Evolutionary conservation across 2,329 filamentous ascomycete species (phyloP).

Genomic region (Apiospora arundinis): DNA sequence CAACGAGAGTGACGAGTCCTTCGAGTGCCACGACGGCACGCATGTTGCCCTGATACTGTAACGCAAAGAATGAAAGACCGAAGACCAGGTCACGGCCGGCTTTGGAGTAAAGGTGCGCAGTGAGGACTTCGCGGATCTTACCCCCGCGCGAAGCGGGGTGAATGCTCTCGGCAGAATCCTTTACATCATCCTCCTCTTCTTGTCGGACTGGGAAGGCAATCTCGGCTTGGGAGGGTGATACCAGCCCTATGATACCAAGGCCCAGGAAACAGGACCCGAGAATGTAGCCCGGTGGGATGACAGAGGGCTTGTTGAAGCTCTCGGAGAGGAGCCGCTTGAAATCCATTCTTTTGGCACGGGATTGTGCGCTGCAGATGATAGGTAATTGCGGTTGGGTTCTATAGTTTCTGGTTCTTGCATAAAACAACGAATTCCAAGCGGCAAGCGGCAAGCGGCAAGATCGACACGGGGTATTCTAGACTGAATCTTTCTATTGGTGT

Average conservation of each 20-base stretch:
- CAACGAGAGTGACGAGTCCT: not conserved
- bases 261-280: slow-evolving; percentile 1
- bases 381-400: not conserved
- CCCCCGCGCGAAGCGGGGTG: slow-evolving; percentile 1
- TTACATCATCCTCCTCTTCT: not conserved
- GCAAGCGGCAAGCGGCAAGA: not conserved
- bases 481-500: not conserved
- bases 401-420: not conserved
- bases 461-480: not conserved
- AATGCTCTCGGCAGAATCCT: not conserved
- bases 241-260: not conserved
- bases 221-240: not conserved
- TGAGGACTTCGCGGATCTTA: not conserved
- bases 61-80: not conserved
- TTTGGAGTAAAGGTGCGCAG: slow-evolving; percentile 8
- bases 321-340: not conserved
- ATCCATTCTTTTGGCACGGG: not conserved
- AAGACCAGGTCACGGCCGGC: slow-evolving; percentile 1
- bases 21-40: slow-evolving; percentile 7
- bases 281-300: not conserved
- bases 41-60: slow-evolving; percentile 9
- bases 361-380: not conserved
- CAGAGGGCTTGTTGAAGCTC: slow-evolving; percentile 9
- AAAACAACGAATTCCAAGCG: not conserved
- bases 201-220: not conserved